These are phyloP conservation scores for Pichia sp. DNA, from an alignment of 1,139 yeast species.

Conservation along the genomic window DNA sequence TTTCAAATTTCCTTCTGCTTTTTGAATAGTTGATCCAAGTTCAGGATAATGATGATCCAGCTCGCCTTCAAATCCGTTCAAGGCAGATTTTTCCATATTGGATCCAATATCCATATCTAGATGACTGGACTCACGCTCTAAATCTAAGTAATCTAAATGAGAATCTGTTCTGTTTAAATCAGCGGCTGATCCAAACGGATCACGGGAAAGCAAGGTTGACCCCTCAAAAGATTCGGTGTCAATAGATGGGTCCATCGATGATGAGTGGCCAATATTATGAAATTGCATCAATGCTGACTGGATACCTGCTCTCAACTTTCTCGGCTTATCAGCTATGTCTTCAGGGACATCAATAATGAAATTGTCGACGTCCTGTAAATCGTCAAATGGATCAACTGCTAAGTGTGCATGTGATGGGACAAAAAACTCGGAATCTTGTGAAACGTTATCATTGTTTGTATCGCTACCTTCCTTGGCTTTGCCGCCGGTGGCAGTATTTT, in stretches of 20 bases:
- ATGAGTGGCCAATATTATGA: constrained; percentile 29
- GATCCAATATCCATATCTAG: constrained; percentile 6
- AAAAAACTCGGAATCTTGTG: constrained; percentile 1
- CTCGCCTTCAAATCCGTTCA: constrained; percentile 1
- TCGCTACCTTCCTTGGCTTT: not conserved
- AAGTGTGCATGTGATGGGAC: constrained; percentile 11
- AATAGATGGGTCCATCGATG: constrained; percentile 4
- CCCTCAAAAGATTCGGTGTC: constrained; percentile 2
- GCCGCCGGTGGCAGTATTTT: not conserved
- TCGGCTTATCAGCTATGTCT: constrained; percentile 31
- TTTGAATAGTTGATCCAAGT: constrained; percentile 2
- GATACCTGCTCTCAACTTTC: constrained; percentile 73
- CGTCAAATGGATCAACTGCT: constrained; percentile 21
- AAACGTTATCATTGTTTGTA: not conserved
- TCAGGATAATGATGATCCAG: not conserved
- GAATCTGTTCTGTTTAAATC: constrained; percentile 10
- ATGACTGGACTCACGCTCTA: not conserved
- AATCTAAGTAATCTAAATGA: not conserved
- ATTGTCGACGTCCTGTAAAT: constrained; percentile 18
- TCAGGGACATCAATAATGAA: constrained; percentile 19
- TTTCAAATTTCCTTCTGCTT: not conserved
- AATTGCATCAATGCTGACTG: constrained; percentile 65
- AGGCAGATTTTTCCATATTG: constrained; percentile 1
- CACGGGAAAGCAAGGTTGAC: constrained; percentile 1
- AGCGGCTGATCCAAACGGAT: constrained; percentile 2